Base-by-base conservation (phyloP, 164 flowering plant genomes). In the Akebia trifoliata region DNA sequence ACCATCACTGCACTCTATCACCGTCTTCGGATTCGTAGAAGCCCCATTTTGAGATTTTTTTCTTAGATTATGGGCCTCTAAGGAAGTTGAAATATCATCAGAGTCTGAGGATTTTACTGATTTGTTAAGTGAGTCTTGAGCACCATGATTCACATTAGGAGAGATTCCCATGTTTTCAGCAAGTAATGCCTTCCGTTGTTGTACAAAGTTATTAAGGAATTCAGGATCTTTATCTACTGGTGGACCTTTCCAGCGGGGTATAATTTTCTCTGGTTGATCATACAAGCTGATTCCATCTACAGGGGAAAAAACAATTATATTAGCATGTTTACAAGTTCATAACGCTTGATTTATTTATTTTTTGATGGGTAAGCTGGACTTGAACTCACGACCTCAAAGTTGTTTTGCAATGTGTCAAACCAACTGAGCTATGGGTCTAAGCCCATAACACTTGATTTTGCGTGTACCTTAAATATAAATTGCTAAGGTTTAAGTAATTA, bases 161-260 rank as follows among this genome's bases (percentile, higher is more conserved):
- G 71, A 53, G 21, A 25, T 43, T 37, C 63, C 63, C 36, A 58
- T 35, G 25, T 73, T 60, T 49, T 60, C 76, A 56, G 56, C 46
- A 37, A 71, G 40, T 62, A 74, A 54, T 54, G 69, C 67, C 62
- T 64, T 61, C 61, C 69, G 60, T 25, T 73, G 81, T 50, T 76
- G 73, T 14, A 54, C 34, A 59, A 63, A 67, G 40, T 78, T 67
- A 36, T 69, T 68, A 26, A 83, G 77, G 65, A 83, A 76, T 50
- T 80, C 78, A 17, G 89, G 87, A 68, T 59, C 77, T 63, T 73
- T 73, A 44, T 79, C 82, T 4, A 80, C 44, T 1, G 78, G 65
- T 4, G 96, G 92, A 25, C 81, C 90, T 70, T 86, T 92, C 96
- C 98, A 86, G 20, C 86, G 84, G 14, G 96, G 96, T 58, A 88